A percentile compares a stretch with the other conserved stretches of the same genome.
These are phyloP conservation scores for Candida incommunis DNA, from an alignment of 805 yeast genomes.

Conservation along the genomic window DNA sequence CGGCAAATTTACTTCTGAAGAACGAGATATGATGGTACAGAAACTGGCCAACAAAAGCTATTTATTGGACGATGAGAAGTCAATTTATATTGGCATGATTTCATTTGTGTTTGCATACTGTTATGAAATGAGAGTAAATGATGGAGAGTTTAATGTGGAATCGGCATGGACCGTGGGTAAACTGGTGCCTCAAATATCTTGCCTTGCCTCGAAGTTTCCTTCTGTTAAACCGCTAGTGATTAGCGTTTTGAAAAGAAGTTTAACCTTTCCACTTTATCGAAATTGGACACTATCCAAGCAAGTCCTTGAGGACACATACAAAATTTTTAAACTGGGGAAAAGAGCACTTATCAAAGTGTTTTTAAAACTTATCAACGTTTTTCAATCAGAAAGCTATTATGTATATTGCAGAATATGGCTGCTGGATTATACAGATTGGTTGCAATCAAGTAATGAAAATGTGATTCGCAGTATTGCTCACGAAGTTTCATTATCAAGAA, in stretches of 20 bases:
- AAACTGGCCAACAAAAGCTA: constrained; percentile 52
- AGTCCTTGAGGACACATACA: constrained; percentile 67
- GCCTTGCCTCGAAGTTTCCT: constrained; percentile 37
- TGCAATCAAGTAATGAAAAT: constrained; percentile 41
- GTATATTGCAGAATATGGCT: constrained; percentile 66
- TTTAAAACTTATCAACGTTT: constrained; percentile 51
- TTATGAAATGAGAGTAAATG: constrained; percentile 64
- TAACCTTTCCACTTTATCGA: constrained; percentile 70
- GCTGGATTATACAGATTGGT: constrained; percentile 69
- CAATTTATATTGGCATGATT: constrained; percentile 48
- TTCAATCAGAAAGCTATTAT: constrained; percentile 51
- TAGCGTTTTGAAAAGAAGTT: constrained; percentile 56
- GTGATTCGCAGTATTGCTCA: constrained; percentile 50
- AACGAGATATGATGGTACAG: constrained; percentile 47
- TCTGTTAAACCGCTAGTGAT: constrained; percentile 40
- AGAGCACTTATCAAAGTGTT: constrained; percentile 46
- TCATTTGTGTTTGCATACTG: constrained; percentile 58
- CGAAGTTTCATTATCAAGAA: constrained; percentile 24
- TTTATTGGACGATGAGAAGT: constrained; percentile 38
- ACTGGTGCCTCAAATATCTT: constrained; percentile 61
- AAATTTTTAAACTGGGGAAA: constrained; percentile 53
- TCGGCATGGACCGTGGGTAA: constrained; percentile 93
- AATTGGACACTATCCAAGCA: constrained; percentile 42
- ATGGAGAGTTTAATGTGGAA: constrained; percentile 62
- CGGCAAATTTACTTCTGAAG: constrained; percentile 42